Evolutionary conservation across 495 filamentous ascomycete species (phyloP).

Genomic region (Penicillium silybi): DNA sequence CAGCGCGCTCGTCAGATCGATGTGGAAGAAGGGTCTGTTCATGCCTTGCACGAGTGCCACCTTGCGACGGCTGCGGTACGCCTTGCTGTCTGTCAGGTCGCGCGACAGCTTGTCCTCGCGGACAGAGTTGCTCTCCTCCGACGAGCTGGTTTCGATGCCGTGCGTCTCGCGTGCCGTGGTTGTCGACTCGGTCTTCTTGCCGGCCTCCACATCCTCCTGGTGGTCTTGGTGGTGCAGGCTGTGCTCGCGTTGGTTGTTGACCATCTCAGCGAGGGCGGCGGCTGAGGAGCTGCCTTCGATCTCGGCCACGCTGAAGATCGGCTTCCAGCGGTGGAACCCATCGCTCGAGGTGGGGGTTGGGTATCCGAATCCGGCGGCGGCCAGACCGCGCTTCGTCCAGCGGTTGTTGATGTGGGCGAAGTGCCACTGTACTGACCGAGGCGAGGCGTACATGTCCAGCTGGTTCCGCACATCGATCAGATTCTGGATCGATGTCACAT

Average conservation of each 20-base stretch:
- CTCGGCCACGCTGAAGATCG: conserved; percentile 94
- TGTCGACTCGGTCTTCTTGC: conserved; percentile 23
- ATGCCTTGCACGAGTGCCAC: conserved; percentile 75
- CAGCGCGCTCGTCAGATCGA: conserved; percentile 87
- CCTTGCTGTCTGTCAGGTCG: conserved; percentile 43
- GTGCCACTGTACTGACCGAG: conserved; percentile 91
- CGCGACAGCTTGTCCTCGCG: conserved; percentile 42
- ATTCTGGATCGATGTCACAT: conserved; percentile 90
- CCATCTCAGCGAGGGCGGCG: conserved; percentile 55
- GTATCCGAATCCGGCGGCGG: conserved; percentile 89
- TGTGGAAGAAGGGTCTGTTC: conserved; percentile 89
- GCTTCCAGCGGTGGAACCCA: conserved; percentile 74
- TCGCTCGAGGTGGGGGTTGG: conserved; percentile 60
- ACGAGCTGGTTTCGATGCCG: conserved; percentile 26
- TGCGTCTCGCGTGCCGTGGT: conserved; percentile 31
- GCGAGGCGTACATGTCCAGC: conserved; percentile 80
- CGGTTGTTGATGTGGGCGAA: conserved; percentile 92
- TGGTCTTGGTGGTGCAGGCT: conserved; percentile 25
- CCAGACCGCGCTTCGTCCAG: conserved; percentile 94
- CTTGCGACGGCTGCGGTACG: conserved; percentile 39
- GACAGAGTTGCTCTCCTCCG: conserved; percentile 26
- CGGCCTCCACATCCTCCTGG: conserved; percentile 40
- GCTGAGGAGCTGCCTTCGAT: conserved; percentile 70
- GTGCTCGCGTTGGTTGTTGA: conserved; percentile 56
- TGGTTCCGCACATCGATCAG: conserved; percentile 98